Percentiles rank a stretch among this genome's conserved stretches.
Conservation (phyloP, 2,329 filamentous ascomycete species). For the Aspergillaceae sp. region DNA sequence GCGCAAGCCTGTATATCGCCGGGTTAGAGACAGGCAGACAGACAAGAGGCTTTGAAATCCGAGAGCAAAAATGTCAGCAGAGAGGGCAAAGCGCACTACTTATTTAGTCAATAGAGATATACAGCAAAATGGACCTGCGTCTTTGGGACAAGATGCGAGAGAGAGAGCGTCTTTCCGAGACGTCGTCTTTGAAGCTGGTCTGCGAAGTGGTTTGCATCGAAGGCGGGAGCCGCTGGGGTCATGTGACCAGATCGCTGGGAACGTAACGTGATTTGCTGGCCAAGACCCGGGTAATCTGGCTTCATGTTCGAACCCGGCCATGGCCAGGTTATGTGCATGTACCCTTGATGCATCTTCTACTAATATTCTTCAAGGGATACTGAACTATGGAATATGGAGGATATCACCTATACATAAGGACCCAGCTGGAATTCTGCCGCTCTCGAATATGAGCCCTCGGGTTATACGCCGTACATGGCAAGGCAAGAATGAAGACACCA, state of each 20-base stretch:
- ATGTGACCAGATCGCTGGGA: slow-evolving; percentile 20
- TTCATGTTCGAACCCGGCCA: neutral
- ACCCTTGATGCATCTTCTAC: too few species aligned
- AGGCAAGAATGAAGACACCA: too few species aligned
- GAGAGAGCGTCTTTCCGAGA: slow-evolving; percentile 4
- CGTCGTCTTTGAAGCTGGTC: slow-evolving; percentile 13
- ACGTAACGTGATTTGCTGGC: slow-evolving; percentile 17
- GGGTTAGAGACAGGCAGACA: slow-evolving; percentile 7
- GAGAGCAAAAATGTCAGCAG: slow-evolving; percentile 1
- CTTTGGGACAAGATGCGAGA: slow-evolving; percentile 16
- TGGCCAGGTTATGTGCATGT: neutral
- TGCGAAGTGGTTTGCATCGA: slow-evolving; percentile 32
- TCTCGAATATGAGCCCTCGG: too few species aligned
- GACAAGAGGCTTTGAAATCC: slow-evolving; percentile 3
- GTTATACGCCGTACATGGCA: too few species aligned
- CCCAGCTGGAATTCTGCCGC: too few species aligned
- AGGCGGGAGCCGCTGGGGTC: slow-evolving; percentile 28
- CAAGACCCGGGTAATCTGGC: neutral
- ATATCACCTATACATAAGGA: too few species aligned
- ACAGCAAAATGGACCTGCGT: slow-evolving; percentile 5
- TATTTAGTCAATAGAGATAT: slow-evolving; percentile 9
- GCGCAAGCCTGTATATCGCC: slow-evolving; percentile 6
- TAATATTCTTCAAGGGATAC: too few species aligned
- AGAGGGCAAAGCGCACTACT: slow-evolving; percentile 7
- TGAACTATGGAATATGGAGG: too few species aligned